Percentiles rank a stretch among this genome's conserved stretches.
Conservation (phyloP, 768 basidiomycete species). For the Udeniomyces megalosporus region DNA sequence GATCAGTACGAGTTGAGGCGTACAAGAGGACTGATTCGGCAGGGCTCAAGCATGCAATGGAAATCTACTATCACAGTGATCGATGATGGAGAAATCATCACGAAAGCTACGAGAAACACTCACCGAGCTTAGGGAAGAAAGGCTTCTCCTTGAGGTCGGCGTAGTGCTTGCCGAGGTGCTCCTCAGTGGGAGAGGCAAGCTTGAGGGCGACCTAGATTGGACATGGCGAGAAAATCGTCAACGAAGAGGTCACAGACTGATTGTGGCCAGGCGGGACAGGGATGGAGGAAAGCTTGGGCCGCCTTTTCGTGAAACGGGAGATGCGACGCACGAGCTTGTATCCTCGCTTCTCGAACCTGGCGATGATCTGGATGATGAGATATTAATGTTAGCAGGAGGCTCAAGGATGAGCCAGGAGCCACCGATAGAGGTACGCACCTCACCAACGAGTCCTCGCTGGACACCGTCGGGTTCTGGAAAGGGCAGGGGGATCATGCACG, state of each 20-base stretch:
- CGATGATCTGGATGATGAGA: constrained; percentile 52
- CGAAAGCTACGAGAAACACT: background rate
- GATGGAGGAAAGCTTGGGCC: background rate
- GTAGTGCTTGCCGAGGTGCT: constrained; percentile 94
- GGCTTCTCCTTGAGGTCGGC: constrained; percentile 81
- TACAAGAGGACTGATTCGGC: no score
- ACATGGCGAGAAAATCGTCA: no score
- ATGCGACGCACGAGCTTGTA: constrained; percentile 44
- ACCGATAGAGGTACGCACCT: background rate
- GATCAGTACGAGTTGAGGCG: no score
- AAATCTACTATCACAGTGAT: no score
- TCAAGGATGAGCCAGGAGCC: background rate
- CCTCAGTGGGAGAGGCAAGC: constrained; percentile 58
- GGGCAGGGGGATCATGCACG: constrained; percentile 1
- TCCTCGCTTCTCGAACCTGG: constrained; percentile 92
- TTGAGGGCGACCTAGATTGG: constrained; percentile 56
- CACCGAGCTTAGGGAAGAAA: constrained; percentile 57
- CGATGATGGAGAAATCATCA: no score
- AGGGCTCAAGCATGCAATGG: no score
- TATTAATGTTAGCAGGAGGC: background rate
- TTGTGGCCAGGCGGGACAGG: background rate
- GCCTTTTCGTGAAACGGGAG: background rate
- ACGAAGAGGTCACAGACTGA: background rate
- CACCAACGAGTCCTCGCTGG: constrained; percentile 45
- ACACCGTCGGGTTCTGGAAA: constrained; percentile 82